Base-by-base conservation (phyloP, 2,329 filamentous ascomycete genomes). In the Fusarium heterosporum region DNA sequence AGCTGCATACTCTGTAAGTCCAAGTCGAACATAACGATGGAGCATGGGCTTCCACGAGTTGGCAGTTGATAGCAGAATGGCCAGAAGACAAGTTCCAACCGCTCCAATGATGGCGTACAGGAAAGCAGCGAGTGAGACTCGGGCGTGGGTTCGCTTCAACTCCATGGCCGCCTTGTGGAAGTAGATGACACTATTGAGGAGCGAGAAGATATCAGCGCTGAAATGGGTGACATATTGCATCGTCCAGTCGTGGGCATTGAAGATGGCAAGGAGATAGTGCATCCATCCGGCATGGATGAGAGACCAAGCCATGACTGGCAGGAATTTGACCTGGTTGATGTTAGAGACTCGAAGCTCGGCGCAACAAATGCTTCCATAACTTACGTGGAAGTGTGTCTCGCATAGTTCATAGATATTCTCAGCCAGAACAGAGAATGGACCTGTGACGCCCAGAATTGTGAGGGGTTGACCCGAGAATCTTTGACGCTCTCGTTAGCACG, bases 141-240 rank as follows among this genome's bases (percentile, higher is more conserved):
- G 78, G 14, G 78, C 77, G 58, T 89, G 87, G 6, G 85, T 87
- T 46, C 87, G 81, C 74, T 89, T 79, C 3, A 90, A 79, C 72
- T 90, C 88, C 72, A 89, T 86, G 32, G 88, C 82, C 3, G 87
- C 87, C 75, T 90, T 90, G 75, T 89, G 85, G 71, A 90, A 89
- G 76, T 90, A 90, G 67, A 90, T 90, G 58, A 90, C 84, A 68
- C 86, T 88, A 75, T 90, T 90, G 28, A 90, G 78, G 10, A 90
- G 80, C 4, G 87, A 88, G 73, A 90, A 90, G 54, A 90, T 88
- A 73, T 90, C 88, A 41, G 85, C 87, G 61, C 83, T 88, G 74
- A 90, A 90, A 19, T 84, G 87, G 3, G 88, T 90, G 47, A 90
- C 88, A 74, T 90, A 90, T 69, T 85, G 82, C 88, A 90, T 90